phyloP scores from a whole-genome alignment of 768 basidiomycete species.

The Brasilioporus rufonigricans region DNA sequence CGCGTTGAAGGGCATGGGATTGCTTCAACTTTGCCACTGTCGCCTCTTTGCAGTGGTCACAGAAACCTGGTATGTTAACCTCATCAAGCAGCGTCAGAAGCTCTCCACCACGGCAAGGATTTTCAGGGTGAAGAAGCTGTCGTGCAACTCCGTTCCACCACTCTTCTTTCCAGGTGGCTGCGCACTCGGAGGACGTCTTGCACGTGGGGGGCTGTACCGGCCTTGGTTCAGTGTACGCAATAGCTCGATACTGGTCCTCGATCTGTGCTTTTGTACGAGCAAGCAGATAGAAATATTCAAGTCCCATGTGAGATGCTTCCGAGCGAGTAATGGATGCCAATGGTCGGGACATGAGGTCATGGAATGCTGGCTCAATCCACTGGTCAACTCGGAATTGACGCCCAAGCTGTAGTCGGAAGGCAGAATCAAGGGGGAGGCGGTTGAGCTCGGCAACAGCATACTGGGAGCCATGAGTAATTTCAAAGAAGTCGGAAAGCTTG shows the following conservation, averaged over 20 bases:
- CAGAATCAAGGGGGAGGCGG: background rate
- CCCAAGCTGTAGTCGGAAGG: background rate
- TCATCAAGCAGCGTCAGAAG: background rate
- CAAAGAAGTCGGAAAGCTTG: background rate
- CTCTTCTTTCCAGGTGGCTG: background rate
- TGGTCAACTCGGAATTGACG: background rate
- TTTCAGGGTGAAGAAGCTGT: background rate
- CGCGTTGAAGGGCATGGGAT: background rate
- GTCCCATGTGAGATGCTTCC: background rate
- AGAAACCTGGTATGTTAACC: background rate
- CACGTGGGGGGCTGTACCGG: background rate
- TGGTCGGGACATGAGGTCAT: background rate
- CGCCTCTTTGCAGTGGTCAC: background rate
- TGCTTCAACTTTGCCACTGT: background rate
- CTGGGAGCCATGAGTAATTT: background rate
- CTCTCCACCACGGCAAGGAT: background rate
- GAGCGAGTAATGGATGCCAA: constrained; percentile 1
- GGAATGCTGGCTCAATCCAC: background rate
- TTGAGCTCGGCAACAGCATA: background rate
- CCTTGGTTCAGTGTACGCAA: background rate
- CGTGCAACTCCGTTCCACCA: background rate
- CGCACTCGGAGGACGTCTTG: background rate
- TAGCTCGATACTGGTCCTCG: background rate
- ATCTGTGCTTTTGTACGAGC: background rate
- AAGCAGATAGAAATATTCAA: background rate